These are phyloP conservation scores for Candida khao-thaluensis DNA, from an alignment of 805 yeast genomes.

Conservation along the genomic window DNA sequence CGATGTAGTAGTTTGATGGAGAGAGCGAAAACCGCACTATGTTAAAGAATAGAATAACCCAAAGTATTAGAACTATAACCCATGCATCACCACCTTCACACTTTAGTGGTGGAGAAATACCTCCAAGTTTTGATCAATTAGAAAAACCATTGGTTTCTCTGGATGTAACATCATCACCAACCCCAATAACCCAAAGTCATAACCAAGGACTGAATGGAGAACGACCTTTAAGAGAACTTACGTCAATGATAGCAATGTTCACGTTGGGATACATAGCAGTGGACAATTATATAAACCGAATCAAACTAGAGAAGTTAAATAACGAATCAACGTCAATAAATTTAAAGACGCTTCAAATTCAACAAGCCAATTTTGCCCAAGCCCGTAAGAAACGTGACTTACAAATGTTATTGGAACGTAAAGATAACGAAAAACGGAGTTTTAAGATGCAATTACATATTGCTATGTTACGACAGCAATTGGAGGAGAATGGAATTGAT, in stretches of 20 bases:
- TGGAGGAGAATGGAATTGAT: conserved; percentile 53
- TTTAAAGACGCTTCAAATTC: conserved; percentile 36
- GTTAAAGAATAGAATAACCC: not conserved
- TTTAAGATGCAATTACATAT: conserved; percentile 65
- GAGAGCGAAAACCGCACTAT: no score
- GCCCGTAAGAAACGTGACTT: conserved; percentile 53
- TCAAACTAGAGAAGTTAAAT: conserved; percentile 34
- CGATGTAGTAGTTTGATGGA: no score
- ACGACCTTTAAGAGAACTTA: conserved; percentile 34
- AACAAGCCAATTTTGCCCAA: conserved; percentile 49
- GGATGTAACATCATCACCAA: conserved; percentile 1
- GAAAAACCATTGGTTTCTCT: not conserved
- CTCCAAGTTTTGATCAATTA: conserved; percentile 17
- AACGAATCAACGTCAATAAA: conserved; percentile 38
- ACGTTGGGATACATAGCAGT: conserved; percentile 49
- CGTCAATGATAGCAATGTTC: conserved; percentile 42
- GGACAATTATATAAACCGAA: conserved; percentile 48
- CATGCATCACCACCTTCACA: conserved; percentile 23
- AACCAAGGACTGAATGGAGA: conserved; percentile 5
- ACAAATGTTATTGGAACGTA: conserved; percentile 52
- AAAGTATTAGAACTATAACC: conserved; percentile 3
- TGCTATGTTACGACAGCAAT: conserved; percentile 61
- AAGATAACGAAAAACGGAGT: conserved; percentile 46
- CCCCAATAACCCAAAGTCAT: conserved; percentile 2
- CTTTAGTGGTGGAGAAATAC: conserved; percentile 23